Base-by-base conservation (phyloP, 768 basidiomycete genomes). In the Cyathus striatus region DNA sequence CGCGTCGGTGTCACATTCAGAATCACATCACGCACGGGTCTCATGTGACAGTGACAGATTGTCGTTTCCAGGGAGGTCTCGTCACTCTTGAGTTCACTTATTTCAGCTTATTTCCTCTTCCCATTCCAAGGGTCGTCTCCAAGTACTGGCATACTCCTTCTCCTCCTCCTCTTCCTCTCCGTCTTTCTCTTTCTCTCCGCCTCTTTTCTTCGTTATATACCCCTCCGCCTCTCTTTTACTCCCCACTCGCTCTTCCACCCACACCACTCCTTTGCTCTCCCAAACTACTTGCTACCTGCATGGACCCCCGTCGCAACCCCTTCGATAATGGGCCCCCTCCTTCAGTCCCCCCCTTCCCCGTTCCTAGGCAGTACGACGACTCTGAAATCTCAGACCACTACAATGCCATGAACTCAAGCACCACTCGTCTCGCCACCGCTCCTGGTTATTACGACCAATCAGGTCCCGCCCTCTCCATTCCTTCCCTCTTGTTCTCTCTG, bases 341-440 rank as follows among this genome's bases (percentile, higher is more conserved):
- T 51, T 42, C 45, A 32, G 41, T 43, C 16, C 43, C 56, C 41
- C 53, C 56, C 21, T 54, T 55, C 42, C 56, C 56, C 48, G 61
- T 65, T 57, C 58, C 67, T 48, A 54, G 61, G 39, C 61, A 68
- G 50, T 69, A 71, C 51, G 72, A 75, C 42, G 76, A 80, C 52
- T 74, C 72, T 4, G 76, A 78, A 48, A 53, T 63, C 41, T 61
- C 68, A 32, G 79, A 81, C 55, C 78, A 73, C 45, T 81, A 79
- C 59, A 59, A 53, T 47, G 66, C 65, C 40, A 63, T 66, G 42
- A 76, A 70, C 50, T 70, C 70, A n/a, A 78, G 77, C 55, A 75
- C 76, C 0, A 72, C 79, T 30, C 68, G 77, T 51, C 70, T 81
- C 41, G 76, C 77, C 24, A 66, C 66, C 45, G 70, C 66, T 37